Percentiles rank a stretch among this genome's conserved stretches.
Conservation (phyloP, 2,329 filamentous ascomycete genomes). For the Uncinocarpus reesii region DNA sequence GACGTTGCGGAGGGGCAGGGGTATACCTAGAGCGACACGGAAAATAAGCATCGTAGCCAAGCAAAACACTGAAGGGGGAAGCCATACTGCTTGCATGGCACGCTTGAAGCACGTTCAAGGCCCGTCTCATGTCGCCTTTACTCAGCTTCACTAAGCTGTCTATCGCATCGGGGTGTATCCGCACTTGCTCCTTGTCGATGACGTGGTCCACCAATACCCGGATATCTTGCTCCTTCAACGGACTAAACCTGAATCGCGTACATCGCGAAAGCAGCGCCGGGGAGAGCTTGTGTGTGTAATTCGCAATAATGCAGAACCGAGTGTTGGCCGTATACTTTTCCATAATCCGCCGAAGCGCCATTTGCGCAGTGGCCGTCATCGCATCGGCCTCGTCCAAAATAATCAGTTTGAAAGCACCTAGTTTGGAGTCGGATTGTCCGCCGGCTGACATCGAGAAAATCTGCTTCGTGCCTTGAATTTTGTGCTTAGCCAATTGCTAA, state of each 20-base stretch:
- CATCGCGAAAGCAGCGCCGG: slow-evolving; percentile 86
- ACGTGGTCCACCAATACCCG: slow-evolving; percentile 77
- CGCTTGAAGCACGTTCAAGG: slow-evolving; percentile 89
- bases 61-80: not conserved
- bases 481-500: slow-evolving; percentile 3
- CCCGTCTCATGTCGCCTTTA: slow-evolving; percentile 91
- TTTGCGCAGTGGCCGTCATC: slow-evolving; percentile 98
- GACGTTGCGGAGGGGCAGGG: slow-evolving; percentile 51
- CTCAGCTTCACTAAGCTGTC: slow-evolving; percentile 77
- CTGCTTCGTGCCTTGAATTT: slow-evolving; percentile 60
- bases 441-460: slow-evolving; percentile 65
- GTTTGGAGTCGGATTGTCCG: slow-evolving; percentile 36
- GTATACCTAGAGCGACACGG: slow-evolving; percentile 46
- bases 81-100: slow-evolving; percentile 80
- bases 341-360: slow-evolving; percentile 95
- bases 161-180: slow-evolving; percentile 68
- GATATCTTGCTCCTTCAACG: slow-evolving; percentile 81
- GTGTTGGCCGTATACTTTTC: slow-evolving; percentile 98
- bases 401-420: slow-evolving; percentile 86
- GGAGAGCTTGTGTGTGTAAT: slow-evolving; percentile 96
- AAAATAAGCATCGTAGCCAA: too few relatives aligned
- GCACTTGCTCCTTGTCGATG: slow-evolving; percentile 73
- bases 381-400: slow-evolving; percentile 98
- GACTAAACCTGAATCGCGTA: slow-evolving; percentile 90
- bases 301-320: slow-evolving; percentile 95